Evolutionary conservation across 441 rosid species (phyloP), one percentile per base, ranked within the genome.

Genomic region (Iberis amara): DNA sequence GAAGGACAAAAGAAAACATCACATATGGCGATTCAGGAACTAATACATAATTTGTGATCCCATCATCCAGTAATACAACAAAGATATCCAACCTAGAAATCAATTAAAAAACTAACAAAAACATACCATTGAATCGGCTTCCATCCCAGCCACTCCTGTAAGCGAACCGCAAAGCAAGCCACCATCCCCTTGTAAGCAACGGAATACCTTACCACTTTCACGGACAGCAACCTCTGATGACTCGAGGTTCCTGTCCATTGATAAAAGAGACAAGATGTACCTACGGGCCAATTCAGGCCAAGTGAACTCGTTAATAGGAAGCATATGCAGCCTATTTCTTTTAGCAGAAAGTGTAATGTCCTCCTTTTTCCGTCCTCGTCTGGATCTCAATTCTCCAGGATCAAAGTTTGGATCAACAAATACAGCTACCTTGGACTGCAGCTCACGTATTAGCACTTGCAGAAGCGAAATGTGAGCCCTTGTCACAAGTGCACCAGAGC

Each of bases 281-380:
- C 99, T 73, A 61, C 97, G 80, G 72, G 91, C 92, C 76, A 94
- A 69, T 63, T 89, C 99, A 24, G 96, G 99, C 99, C 97, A 94
- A 43, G 92, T 94, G 57, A 94, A 55, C 61, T 81, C 95, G 71
- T 94, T 94, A 50, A 94, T 59, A 57, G 99, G 96, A 52, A 89
- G 94, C 81, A 77, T 68, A 66, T 62, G 71, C 67, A 86, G 77
- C 72, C 81, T 89, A 64, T 65, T 76, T 68, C 76, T 76, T 76
- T 82, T 86, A 37, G 69, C 59, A 62, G 77, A 74, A 64, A 65
- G 72, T 10, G 76, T 71, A 65, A 56, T 67, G 63, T 85, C 96
- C 48, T 94, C 99, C 78, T 85, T 94, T 78, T 69, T 82, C 68
- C 89, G 81, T 59, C 97, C 99, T 48, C 95, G 68, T 67, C 73